Percentiles rank a stretch among this genome's conserved stretches.
Evolutionary conservation across 2,329 filamentous ascomycete species (phyloP).

Genomic region (Fonsecaea multimorphosa): DNA sequence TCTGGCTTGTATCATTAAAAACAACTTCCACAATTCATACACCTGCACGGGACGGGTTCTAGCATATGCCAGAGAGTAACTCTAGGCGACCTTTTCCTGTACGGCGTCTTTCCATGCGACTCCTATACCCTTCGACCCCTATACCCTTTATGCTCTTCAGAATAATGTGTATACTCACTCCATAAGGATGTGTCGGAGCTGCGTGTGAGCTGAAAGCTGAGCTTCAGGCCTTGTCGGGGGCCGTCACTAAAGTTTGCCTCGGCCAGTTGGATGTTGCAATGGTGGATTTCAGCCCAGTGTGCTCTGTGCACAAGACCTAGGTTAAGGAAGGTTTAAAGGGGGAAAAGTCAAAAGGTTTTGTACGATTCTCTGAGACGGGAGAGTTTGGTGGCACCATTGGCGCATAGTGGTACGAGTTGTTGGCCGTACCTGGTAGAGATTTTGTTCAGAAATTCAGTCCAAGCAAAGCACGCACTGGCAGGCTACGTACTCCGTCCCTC

Average conservation of each 20-base stretch:
- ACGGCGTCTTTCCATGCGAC: too few relatives aligned
- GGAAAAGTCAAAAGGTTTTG: background rate
- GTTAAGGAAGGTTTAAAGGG: background rate
- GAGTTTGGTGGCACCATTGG: background rate
- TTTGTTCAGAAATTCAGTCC: background rate
- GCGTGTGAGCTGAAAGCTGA: background rate
- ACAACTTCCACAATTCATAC: slow-evolving; percentile 1
- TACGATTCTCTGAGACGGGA: background rate
- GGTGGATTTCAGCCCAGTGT: background rate
- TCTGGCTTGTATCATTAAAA: slow-evolving; percentile 6
- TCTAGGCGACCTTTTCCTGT: too few relatives aligned
- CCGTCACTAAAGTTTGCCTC: background rate
- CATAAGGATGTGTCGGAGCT: background rate
- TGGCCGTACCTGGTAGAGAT: background rate
- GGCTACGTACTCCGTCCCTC: background rate
- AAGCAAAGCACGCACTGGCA: background rate
- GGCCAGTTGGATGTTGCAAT: background rate
- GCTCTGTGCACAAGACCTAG: background rate
- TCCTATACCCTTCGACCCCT: too few relatives aligned
- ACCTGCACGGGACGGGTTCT: background rate
- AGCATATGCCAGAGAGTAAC: background rate
- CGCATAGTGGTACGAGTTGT: background rate
- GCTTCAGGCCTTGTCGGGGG: background rate
- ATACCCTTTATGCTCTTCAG: background rate
- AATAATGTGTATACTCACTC: background rate